Base-by-base conservation (phyloP, 352 stramenopile genomes). In the Globisporangium yorkense region DNA sequence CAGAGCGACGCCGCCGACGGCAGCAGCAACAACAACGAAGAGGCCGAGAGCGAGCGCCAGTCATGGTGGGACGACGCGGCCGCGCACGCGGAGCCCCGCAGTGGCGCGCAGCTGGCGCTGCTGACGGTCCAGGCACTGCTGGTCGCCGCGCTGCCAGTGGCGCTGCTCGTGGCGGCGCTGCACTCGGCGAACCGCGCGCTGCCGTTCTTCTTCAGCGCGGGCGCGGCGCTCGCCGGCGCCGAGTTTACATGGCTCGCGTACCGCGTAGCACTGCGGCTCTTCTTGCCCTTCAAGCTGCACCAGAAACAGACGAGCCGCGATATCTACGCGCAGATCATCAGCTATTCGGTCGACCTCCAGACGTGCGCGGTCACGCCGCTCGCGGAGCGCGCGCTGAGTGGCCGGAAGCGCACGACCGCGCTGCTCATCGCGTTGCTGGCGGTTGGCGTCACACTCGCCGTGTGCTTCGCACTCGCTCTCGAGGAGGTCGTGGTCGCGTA, bases 241-340 rank as follows among this genome's bases (percentile, higher is more conserved):
- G 78, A 88, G 67, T 88, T 71, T 49, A 71, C 67, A 37, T 88
- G 78, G 78, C 56, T 88, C 41, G 70, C 70, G 7, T 88, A 88
- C 57, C 72, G 75, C 16, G 72, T 84, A 20, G 66, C 72, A 0
- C 52, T 85, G 15, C 72, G 75, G 18, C 57, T 87, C 21, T 86
- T 76, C 35, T 64, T 88, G 60, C 78, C 78, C 0, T 82, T 88
- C 59, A 84, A 87, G 64, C 62, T 88, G 51, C 66, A 87, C 54
- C 70, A 86, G 58, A 88, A 87, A 40, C 75, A 85, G 60, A 88
- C 78, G 29, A 85, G 72, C 20, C 65, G 74, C 12, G 78, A 88
- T 27, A 72, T 88, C 52, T 88, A 88, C 62, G 62, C 59, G 33
- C 78, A 85, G 67, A 88, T 88, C 59, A 88, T 88, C 61, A 71